Base-by-base conservation (phyloP, 352 stramenopile genomes). In the Globisporangium sylvaticum region DNA sequence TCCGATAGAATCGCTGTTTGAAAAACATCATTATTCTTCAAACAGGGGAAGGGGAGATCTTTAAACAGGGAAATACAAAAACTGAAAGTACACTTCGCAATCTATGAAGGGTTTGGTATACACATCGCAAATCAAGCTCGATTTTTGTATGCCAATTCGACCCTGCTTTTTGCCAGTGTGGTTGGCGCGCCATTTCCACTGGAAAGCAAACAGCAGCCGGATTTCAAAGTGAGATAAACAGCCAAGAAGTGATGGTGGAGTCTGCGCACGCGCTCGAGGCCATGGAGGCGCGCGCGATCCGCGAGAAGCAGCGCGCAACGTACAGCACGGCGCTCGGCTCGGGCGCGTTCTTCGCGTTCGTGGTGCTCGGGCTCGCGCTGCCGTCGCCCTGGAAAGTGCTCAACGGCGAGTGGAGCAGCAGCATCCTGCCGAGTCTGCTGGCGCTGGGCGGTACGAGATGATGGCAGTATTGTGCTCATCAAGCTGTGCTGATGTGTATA, bases 371-470 rank as follows among this genome's bases (percentile, higher is more conserved):
- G 64, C 65, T 93, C 48, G 67, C 76, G 55, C 72, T 93, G 54
- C 85, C 85, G 57, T 78, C 83, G 55, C 77, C 82, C 2, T 91
- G 85, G 82, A 80, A 79, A 56, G 77, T 93, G 55, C 63, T 93
- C 32, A 90, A 89, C 58, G 83, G 83, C 80, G 81, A 91, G 37
- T 93, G 83, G 83, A 93, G 81, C 58, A 64, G 69, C 27, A 58
- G 64, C 48, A 79, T 88, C 54, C 7, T 84, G 50, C 75, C 71
- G 46, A 89, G 80, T 81, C 66, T 92, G 24, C 8, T 84, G 58
- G 82, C 76, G n/a, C 75, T 90, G 32, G 64, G 69, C 52, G 80
- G 83, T 89, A 46, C 14, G 65, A 42, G 29, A 48, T n/a, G 54
- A 50, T 44, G 4, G 22, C 1, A 14, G 1, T 3, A 9, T 31